These are phyloP conservation scores for Gaultheria prostrata DNA, from an alignment of 148 eudicot genomes.

Conservation along the genomic window DNA sequence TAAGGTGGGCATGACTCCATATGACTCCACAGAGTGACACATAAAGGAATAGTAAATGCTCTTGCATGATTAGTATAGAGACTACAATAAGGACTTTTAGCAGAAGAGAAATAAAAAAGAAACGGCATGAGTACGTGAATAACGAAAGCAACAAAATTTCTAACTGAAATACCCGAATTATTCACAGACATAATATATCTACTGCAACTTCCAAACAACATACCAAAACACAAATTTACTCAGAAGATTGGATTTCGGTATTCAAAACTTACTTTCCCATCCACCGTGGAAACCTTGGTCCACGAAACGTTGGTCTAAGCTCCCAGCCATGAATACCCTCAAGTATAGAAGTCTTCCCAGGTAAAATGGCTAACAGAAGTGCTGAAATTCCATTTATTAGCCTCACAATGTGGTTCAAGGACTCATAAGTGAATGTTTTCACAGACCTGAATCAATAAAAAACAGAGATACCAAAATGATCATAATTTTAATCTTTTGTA, in stretches of 20 bases:
- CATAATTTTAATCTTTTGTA: neutral
- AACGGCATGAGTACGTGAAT: neutral
- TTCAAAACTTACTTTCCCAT: slow-evolving; percentile 81
- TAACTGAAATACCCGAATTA: neutral
- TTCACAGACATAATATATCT: neutral
- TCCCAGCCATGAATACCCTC: slow-evolving; percentile 99
- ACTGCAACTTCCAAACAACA: slow-evolving; percentile 4
- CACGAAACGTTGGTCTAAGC: slow-evolving; percentile 87
- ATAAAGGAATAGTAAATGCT: neutral
- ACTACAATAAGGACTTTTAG: neutral
- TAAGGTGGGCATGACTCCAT: neutral
- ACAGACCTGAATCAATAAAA: slow-evolving; percentile 64
- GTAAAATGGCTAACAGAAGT: slow-evolving; percentile 72
- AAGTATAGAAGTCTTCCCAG: slow-evolving; percentile 83
- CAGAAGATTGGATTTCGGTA: slow-evolving; percentile 3
- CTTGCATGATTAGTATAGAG: neutral
- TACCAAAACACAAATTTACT: slow-evolving; percentile 6
- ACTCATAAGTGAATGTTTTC: slow-evolving; percentile 83
- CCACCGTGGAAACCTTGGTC: slow-evolving; percentile 96
- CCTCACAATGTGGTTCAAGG: slow-evolving; percentile 71
- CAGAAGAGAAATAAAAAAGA: neutral
- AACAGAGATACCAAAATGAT: slow-evolving; percentile 3
- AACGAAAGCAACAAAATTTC: neutral
- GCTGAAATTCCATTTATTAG: slow-evolving; percentile 92
- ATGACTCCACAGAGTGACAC: neutral